Evolutionary conservation across 2,329 filamentous ascomycete genomes (phyloP).

Genomic region (Fusarium xylarioides): DNA sequence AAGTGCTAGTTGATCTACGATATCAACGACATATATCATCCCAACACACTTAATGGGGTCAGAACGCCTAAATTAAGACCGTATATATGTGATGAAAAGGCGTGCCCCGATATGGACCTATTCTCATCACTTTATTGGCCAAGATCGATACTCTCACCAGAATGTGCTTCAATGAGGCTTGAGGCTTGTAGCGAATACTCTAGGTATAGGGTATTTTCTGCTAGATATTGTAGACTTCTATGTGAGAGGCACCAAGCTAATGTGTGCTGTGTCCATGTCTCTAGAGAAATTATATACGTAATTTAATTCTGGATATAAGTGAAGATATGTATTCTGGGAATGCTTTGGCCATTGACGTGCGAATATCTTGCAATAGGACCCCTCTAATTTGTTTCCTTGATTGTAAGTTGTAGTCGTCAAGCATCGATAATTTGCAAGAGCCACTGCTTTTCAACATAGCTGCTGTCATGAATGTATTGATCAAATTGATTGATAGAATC

Average conservation of each 20-base stretch:
- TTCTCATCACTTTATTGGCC: neutral
- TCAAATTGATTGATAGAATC: neutral
- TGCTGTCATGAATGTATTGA: neutral
- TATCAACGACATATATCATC: neutral
- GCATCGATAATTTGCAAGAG: no score
- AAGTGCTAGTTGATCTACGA: accelerated
- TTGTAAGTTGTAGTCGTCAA: no score
- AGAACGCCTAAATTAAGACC: neutral
- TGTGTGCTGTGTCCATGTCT: no score
- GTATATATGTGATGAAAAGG: accelerated
- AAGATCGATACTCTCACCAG: neutral
- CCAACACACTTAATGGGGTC: neutral
- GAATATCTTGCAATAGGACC: no score
- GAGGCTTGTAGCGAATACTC: accelerated
- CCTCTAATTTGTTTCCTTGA: no score
- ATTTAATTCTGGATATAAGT: no score
- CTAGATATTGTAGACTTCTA: neutral
- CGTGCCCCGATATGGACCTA: accelerated
- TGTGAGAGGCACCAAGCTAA: no score
- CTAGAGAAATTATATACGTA: no score
- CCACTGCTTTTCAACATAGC: accelerated
- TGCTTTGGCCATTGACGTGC: no score
- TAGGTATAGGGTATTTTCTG: neutral
- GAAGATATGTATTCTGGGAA: no score
- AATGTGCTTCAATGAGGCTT: neutral